Conservation (phyloP, 805 yeast genomes). For the Cyberlindnera japonica region DNA sequence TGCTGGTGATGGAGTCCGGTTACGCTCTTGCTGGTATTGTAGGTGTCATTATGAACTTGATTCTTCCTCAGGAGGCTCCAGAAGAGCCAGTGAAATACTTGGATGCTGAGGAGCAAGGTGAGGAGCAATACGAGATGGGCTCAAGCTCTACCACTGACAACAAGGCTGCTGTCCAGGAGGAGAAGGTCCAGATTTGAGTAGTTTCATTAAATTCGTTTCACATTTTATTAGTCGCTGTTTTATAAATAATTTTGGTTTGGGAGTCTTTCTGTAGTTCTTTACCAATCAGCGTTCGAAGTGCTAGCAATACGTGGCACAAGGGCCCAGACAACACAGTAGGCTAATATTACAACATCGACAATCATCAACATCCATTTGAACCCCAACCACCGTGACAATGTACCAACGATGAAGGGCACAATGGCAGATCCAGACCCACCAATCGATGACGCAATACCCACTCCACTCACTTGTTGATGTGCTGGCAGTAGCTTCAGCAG, state of each 20-base stretch:
- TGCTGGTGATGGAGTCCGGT: conserved; percentile 67
- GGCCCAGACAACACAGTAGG: conserved; percentile 12
- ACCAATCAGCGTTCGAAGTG: background rate
- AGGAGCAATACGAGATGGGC: conserved; percentile 16
- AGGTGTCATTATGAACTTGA: conserved; percentile 56
- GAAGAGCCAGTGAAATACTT: conserved; percentile 20
- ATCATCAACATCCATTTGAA: conserved; percentile 12
- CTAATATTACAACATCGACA: conserved; percentile 7
- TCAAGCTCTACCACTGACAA: conserved; percentile 10
- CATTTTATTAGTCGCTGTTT: background rate
- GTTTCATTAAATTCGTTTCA: no score
- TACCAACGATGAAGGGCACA: conserved; percentile 44
- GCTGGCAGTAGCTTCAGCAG: conserved; percentile 61
- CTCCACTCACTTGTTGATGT: conserved; percentile 56
- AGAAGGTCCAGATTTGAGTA: background rate
- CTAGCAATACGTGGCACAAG: conserved; percentile 7
- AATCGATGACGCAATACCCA: conserved; percentile 61
- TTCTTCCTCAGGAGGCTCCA: conserved; percentile 58
- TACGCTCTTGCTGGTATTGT: conserved; percentile 67
- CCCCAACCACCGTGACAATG: conserved; percentile 18
- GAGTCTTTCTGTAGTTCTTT: background rate
- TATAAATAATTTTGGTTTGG: background rate
- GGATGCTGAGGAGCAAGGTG: conserved; percentile 16
- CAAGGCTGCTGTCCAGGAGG: conserved; percentile 1
- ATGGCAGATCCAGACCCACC: conserved; percentile 31